phyloP scores from a whole-genome alignment of 805 yeast species.

The Tetrapisispora pingtungensis region DNA sequence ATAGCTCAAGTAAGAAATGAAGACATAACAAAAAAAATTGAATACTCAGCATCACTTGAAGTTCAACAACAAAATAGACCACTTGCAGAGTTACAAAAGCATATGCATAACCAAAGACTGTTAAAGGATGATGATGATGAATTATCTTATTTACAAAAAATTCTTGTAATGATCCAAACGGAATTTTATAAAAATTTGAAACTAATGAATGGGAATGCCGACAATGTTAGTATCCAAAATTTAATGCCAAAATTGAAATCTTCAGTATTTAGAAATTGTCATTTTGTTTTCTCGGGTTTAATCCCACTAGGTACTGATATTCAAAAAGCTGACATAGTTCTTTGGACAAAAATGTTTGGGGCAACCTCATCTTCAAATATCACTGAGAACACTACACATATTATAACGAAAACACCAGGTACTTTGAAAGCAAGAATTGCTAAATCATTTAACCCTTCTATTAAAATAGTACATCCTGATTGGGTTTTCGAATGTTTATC shows the following conservation, averaged over 20 bases:
- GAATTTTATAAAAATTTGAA: conserved; percentile 50
- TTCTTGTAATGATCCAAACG: conserved; percentile 53
- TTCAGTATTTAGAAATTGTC: conserved; percentile 54
- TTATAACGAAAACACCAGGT: conserved; percentile 68
- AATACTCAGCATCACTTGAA: conserved; percentile 61
- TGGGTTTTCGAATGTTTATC: conserved; percentile 87
- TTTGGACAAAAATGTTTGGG: conserved; percentile 89
- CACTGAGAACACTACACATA: conserved; percentile 70
- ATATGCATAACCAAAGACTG: conserved; percentile 44
- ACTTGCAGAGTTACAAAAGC: conserved; percentile 69
- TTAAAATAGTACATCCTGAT: conserved; percentile 77
- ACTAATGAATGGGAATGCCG: conserved; percentile 32
- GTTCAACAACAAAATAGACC: conserved; percentile 78
- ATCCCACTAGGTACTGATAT: conserved; percentile 72
- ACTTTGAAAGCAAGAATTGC: conserved; percentile 84
- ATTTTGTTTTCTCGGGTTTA: conserved; percentile 78
- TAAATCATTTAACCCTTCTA: conserved; percentile 45
- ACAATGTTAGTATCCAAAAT: conserved; percentile 55
- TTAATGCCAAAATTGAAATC: conserved; percentile 69
- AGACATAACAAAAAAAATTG: conserved; percentile 47
- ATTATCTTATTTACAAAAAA: conserved; percentile 49
- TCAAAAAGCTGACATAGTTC: conserved; percentile 74
- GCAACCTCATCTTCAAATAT: conserved; percentile 71
- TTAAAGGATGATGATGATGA: conserved; percentile 77
- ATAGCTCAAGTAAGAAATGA: conserved; percentile 31